Conservation (phyloP, 352 stramenopile species). For the Phytopythium delawarense region DNA sequence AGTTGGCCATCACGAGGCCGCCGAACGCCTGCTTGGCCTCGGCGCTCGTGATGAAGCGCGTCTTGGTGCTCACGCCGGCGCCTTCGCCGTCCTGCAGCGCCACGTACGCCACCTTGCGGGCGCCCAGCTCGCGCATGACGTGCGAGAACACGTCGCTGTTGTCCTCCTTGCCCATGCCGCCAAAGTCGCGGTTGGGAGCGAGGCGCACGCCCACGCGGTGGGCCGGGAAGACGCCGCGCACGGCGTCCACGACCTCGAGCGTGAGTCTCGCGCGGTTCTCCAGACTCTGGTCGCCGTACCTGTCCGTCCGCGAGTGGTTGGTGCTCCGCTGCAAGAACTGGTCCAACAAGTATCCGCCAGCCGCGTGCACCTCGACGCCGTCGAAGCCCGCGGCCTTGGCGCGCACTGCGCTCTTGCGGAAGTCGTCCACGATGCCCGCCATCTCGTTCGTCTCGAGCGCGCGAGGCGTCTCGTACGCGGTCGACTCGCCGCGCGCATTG, state of each 20-base stretch:
- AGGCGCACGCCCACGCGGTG: conserved; percentile 15
- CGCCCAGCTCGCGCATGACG: conserved; percentile 7
- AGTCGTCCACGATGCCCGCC: conserved; percentile 50
- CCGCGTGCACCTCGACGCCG: conserved; percentile 63
- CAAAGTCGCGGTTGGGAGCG: conserved; percentile 10
- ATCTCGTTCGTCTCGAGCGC: conserved; percentile 72
- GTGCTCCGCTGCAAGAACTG: conserved; percentile 76
- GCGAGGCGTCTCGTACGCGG: conserved; percentile 34
- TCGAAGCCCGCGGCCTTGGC: conserved; percentile 76
- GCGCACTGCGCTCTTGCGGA: conserved; percentile 38
- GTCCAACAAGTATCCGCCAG: conserved; percentile 91
- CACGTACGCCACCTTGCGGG: conserved; percentile 22
- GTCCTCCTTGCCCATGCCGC: conserved; percentile 18
- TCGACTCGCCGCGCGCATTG: conserved; percentile 18
- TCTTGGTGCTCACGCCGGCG: background rate
- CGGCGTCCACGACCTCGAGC: conserved; percentile 42
- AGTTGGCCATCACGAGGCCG: conserved; percentile 4
- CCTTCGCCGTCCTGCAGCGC: conserved; percentile 25
- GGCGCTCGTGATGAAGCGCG: conserved; percentile 6
- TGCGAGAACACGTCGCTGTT: conserved; percentile 18
- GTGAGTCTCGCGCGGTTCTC: conserved; percentile 68
- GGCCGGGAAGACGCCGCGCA: conserved; percentile 8
- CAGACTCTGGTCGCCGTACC: conserved; percentile 33
- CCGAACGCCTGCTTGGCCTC: conserved; percentile 19
- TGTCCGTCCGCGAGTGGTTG: conserved; percentile 58